Evolutionary conservation across 2,329 filamentous ascomycete species (phyloP), one percentile per base, ranked within the genome.

Genomic region (Curvularia verruculosa): DNA sequence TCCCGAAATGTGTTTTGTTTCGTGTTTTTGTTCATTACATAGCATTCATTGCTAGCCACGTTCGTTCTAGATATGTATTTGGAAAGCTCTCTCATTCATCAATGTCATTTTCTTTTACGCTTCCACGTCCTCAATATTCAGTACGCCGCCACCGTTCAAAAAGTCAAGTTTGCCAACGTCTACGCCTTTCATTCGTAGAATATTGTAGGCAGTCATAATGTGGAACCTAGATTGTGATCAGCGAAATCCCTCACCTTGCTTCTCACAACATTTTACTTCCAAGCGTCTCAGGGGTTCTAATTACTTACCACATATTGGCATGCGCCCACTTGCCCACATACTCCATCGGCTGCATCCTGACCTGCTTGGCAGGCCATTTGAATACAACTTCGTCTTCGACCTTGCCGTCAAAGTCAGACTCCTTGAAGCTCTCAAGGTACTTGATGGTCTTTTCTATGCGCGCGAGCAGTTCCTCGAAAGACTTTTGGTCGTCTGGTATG

Each of bases 101-200:
- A 36, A 36, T 18, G 31, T 7, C 15, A 36, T n/a, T 1, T 26
- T 26, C 15, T 31, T 26, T 24, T 31, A 12, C 41, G 46, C 15
- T 26, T 36, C 13, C 26, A 49, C 1, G 19, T 40, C 7, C 15
- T 54, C 49, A 7, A 54, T 19, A n/a, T 31, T 26, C 3, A 58
- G 48, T 4, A 51, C 24, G 3, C 41, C 34, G 0, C 63, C 62
- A 3, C 72, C 75, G 36, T 70, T 72, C 39, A 86, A 63, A 69
- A 78, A 89, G 66, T 88, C 84, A 50, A 59, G 39, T 80, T 89
- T 89, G 31, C 85, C 86, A 18, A 90, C n/a, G 0, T 79, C 76
- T 24, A 88, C 84, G 1, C 87, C 87, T 74, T 85, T 81, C 67
- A 80, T 82, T 58, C 87, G 79, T 69, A 89, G 67, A 53, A 90